Base-by-base conservation (phyloP, 345 rosid genomes). In the Heritiera littoralis region DNA sequence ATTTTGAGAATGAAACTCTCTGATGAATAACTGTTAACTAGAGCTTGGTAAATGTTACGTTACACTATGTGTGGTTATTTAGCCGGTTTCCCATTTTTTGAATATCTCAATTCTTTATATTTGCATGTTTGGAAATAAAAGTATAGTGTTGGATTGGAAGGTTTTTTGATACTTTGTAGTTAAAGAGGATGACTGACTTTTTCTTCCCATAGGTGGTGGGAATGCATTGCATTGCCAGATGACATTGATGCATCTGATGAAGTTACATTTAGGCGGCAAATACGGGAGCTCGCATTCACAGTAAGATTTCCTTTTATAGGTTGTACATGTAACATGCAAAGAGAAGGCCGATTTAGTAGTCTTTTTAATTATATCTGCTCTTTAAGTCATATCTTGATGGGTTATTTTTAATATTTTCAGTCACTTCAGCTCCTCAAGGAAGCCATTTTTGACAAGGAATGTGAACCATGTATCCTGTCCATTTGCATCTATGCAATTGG, bases 201-300 rank as follows among this genome's bases (percentile, higher is more conserved):
- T 58, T 46, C 28, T 55, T 67, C 55, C 76, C 52, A 35, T 81
- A 95, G 99, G 92, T 95, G 99, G 99, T 95, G 99, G 99, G 98
- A 95, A 20, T 91, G 94, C 66, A 81, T 92, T 60, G 89, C 95
- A 8, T 83, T 92, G 86, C 98, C 99, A 51, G 91, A 88, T 67
- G 97, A 92, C 86, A 86, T 95, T 85, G 92, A 92, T 86, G 46
- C 76, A 76, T 89, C 91, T 66, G 91, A 90, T 70, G 96, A 91
- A 85, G 84, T 65, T 79, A 83, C 90, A 56, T 95, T 92, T 82
- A 89, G 98, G 85, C 89, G 78, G 91, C 86, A 93, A 79, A 86
- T 95, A 63, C 88, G 81, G 86, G 89, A 90, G 83, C 97, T 95
- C 63, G 98, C 99, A 43, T 85, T 83, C 66, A 76, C 45, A 76